Evolutionary conservation across 352 stramenopile species (phyloP).

Genomic region (Blastocystis sp.): DNA sequence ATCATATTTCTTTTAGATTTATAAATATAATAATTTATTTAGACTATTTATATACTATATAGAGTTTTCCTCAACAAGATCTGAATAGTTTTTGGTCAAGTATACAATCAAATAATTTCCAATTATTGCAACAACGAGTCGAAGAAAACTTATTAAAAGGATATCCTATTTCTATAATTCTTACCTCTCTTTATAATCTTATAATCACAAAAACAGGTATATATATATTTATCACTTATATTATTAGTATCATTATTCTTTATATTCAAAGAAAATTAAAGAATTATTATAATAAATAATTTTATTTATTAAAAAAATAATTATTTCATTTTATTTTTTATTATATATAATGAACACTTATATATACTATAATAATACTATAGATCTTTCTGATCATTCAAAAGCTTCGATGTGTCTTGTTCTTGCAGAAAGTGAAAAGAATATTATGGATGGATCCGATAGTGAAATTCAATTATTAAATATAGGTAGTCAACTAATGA

Average conservation of each 20-base stretch:
- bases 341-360: too few relatives aligned
- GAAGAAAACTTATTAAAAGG: constrained; percentile 21
- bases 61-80: not conserved
- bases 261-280: too few relatives aligned
- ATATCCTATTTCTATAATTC: constrained; percentile 11
- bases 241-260: too few relatives aligned
- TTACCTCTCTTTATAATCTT: not conserved
- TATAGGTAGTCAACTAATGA: too few relatives aligned
- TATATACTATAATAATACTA: too few relatives aligned
- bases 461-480: constrained; percentile 7
- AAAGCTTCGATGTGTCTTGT: constrained; percentile 11
- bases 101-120: constrained; percentile 3
- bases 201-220: constrained; percentile 5
- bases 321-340: too few relatives aligned
- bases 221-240: too few relatives aligned
- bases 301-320: not conserved
- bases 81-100: constrained; percentile 17
- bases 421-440: constrained; percentile 18
- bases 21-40: constrained; percentile 3
- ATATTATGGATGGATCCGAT: constrained; percentile 17
- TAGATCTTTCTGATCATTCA: constrained; percentile 11
- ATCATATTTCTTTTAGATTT: too few relatives aligned
- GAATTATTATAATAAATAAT: too few relatives aligned
- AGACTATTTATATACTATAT: constrained; percentile 18
- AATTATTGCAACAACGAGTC: not conserved